Evolutionary conservation across 148 eudicot genomes (phyloP).

Genomic region (Talinum fruticosum): DNA sequence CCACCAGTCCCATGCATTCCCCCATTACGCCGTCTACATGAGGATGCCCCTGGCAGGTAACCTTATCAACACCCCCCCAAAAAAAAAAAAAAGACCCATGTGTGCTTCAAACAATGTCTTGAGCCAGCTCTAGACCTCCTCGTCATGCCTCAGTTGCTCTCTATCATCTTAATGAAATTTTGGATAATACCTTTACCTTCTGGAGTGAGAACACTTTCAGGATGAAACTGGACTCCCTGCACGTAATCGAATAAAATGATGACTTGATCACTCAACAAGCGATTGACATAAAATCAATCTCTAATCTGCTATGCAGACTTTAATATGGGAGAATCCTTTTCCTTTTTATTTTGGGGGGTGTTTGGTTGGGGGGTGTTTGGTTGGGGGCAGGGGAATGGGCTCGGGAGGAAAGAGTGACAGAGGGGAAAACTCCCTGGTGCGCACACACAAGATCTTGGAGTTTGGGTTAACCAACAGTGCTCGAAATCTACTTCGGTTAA

Average conservation of each 20-base stretch:
- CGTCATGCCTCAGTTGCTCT: slow-evolving; percentile 22
- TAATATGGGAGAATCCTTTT: background rate
- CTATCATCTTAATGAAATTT: slow-evolving; percentile 74
- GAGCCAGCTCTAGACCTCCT: background rate
- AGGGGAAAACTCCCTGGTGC: background rate
- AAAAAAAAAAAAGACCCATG: background rate
- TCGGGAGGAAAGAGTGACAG: background rate
- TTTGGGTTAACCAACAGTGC: background rate
- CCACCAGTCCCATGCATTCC: background rate
- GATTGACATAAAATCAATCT: background rate
- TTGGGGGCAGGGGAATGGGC: background rate
- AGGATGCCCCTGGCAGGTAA: background rate
- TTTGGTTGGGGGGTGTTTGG: background rate
- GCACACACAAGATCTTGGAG: too few relatives aligned
- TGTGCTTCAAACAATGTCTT: background rate
- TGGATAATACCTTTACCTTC: slow-evolving; percentile 80
- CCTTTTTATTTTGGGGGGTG: background rate
- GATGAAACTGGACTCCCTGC: slow-evolving; percentile 99
- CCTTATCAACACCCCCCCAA: background rate
- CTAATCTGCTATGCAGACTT: too few relatives aligned
- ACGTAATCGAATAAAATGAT: slow-evolving; percentile 9
- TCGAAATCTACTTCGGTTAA: background rate
- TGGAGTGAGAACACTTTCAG: slow-evolving; percentile 86
- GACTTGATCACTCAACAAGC: too few relatives aligned
- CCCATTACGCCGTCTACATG: background rate